These are phyloP conservation scores for Wickerhamiella occidentalis DNA, from an alignment of 805 yeast species.

Conservation along the genomic window DNA sequence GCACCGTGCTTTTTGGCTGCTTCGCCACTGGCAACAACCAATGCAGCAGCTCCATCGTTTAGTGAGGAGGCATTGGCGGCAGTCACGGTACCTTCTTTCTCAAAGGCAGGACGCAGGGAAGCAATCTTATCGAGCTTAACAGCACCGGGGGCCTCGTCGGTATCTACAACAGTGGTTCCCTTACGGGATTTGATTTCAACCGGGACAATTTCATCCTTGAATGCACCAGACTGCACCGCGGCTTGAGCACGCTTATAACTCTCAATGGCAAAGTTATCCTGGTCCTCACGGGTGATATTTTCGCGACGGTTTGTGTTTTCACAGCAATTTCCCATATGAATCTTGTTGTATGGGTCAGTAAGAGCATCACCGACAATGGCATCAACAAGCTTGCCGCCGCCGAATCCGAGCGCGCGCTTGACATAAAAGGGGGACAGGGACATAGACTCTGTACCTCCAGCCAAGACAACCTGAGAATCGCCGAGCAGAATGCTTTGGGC, in stretches of 20 bases:
- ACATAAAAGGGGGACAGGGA: constrained; percentile 83
- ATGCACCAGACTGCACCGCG: constrained; percentile 64
- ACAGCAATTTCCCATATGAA: constrained; percentile 90
- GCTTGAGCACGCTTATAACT: constrained; percentile 71
- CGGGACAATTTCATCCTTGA: constrained; percentile 67
- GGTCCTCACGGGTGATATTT: constrained; percentile 62
- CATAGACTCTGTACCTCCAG: constrained; percentile 97
- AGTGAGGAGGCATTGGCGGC: constrained; percentile 91
- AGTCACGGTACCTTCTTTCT: constrained; percentile 87
- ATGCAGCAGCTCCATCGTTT: constrained; percentile 94
- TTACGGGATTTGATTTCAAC: constrained; percentile 54
- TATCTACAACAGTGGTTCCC: constrained; percentile 56
- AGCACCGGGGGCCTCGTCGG: constrained; percentile 68
- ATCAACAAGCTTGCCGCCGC: constrained; percentile 45
- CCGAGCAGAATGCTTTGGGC: constrained; percentile 80
- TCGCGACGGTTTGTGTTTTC: constrained; percentile 85
- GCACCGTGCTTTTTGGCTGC: constrained; percentile 66
- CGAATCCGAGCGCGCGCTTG: constrained; percentile 52
- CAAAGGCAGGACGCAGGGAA: constrained; percentile 79
- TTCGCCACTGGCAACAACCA: constrained; percentile 67
- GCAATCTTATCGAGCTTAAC: constrained; percentile 60
- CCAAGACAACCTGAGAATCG: constrained; percentile 72
- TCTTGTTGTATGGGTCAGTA: constrained; percentile 71
- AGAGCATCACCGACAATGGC: constrained; percentile 68
- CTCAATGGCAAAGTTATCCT: constrained; percentile 68